phyloP scores from a whole-genome alignment of 2,329 filamentous ascomycete species.

The Colletotrichum camelliae region DNA sequence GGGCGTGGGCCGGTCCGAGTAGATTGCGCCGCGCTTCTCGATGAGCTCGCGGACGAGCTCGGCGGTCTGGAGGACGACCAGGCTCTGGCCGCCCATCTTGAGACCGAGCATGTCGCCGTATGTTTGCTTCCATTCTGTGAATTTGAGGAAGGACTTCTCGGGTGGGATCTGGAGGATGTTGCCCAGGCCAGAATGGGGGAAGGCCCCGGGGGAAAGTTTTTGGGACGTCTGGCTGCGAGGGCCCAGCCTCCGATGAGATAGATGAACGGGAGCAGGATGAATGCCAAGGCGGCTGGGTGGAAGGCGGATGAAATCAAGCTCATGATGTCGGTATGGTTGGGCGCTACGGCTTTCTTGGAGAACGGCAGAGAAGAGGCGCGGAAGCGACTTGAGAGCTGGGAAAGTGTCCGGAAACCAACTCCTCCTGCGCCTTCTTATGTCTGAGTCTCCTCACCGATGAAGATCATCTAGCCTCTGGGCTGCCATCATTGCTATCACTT shows the following conservation, averaged over 20 bases:
- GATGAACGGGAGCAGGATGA: not conserved
- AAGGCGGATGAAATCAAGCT: not conserved
- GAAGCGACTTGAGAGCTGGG: not conserved
- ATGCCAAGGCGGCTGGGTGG: not conserved
- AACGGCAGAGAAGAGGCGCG: not conserved
- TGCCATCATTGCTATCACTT: not conserved
- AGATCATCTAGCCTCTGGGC: not conserved
- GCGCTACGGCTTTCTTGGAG: not conserved
- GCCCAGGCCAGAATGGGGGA: conserved; percentile 26
- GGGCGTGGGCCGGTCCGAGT: conserved; percentile 40
- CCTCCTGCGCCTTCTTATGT: not conserved
- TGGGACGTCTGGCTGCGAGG: not conserved
- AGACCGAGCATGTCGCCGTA: conserved; percentile 40
- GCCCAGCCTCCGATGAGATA: not conserved
- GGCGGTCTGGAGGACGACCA: conserved; percentile 38
- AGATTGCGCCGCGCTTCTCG: conserved; percentile 40
- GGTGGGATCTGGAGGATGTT: conserved; percentile 31
- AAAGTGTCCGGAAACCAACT: not conserved
- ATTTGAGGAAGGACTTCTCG: conserved; percentile 28
- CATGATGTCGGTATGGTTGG: not conserved
- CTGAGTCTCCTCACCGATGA: not conserved
- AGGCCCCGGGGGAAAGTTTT: conserved; percentile 27
- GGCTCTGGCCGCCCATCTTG: conserved; percentile 32
- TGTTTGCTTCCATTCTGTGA: conserved; percentile 34
- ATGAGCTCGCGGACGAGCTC: conserved; percentile 39